phyloP scores from a whole-genome alignment of 83 land plant genomes.

The Diphasiastrum complanatum region DNA sequence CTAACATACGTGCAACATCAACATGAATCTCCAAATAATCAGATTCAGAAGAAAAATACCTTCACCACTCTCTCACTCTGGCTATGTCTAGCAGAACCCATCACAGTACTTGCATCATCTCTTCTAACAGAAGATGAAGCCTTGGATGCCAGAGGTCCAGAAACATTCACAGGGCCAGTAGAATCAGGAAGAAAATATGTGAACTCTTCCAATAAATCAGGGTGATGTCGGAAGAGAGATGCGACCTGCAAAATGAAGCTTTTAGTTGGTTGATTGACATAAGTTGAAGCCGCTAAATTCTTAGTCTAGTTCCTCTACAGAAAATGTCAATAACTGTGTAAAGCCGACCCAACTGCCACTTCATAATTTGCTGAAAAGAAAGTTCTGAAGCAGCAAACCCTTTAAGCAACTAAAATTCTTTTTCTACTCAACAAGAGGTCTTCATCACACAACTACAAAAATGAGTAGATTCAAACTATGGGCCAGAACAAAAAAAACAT shows the following conservation, averaged over 20 bases:
- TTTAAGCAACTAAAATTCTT: neutral
- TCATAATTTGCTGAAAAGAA: neutral
- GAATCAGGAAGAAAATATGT: constrained; percentile 79
- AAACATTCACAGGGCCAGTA: constrained; percentile 20
- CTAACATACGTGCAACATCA: too few relatives aligned
- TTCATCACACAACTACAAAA: neutral
- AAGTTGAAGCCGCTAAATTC: too few relatives aligned
- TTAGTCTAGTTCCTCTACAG: neutral
- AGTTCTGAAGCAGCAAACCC: neutral
- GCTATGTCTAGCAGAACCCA: too few relatives aligned
- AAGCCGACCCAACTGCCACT: too few relatives aligned
- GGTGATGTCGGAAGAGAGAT: constrained; percentile 57
- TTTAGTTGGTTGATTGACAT: neutral
- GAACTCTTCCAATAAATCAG: constrained; percentile 77
- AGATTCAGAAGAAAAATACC: too few relatives aligned
- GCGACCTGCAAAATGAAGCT: constrained; percentile 51
- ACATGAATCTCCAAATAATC: too few relatives aligned
- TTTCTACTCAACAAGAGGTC: neutral
- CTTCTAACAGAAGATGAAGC: constrained; percentile 5
- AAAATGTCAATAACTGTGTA: neutral
- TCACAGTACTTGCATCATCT: neutral
- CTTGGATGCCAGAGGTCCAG: constrained; percentile 17
- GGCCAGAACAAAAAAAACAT: neutral
- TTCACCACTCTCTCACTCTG: too few relatives aligned
- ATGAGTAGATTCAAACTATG: neutral